Evolutionary conservation across 2,329 filamentous ascomycete species (phyloP).

Genomic region (Xylariaceae sp.): DNA sequence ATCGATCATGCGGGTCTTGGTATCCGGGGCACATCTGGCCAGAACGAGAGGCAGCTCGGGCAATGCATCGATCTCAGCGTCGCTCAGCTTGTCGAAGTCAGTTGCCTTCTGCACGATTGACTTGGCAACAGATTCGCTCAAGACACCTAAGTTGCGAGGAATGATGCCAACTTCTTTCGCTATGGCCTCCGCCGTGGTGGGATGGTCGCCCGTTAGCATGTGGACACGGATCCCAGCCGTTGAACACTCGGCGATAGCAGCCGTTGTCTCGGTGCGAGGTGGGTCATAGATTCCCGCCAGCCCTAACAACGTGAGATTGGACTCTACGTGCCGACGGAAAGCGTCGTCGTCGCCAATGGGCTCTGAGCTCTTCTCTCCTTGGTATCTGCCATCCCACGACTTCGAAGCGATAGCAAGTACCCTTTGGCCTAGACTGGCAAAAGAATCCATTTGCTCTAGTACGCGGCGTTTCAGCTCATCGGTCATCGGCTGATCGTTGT

Average conservation of each 20-base stretch:
- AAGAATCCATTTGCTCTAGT: conserved; percentile 50
- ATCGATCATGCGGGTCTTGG: conserved; percentile 88
- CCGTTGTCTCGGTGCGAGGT: conserved; percentile 74
- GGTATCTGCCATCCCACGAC: conserved; percentile 49
- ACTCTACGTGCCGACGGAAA: conserved; percentile 61
- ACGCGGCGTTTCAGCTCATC: conserved; percentile 48
- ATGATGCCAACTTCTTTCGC: conserved; percentile 77
- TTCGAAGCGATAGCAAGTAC: conserved; percentile 69
- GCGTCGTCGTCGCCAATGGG: conserved; percentile 37
- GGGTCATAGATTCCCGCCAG: conserved; percentile 84
- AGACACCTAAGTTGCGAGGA: conserved; percentile 54
- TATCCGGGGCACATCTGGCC: conserved; percentile 78
- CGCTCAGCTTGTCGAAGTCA: conserved; percentile 73
- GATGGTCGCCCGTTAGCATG: conserved; percentile 83
- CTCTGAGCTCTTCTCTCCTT: conserved; percentile 18
- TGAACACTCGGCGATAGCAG: conserved; percentile 66
- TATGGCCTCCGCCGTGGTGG: conserved; percentile 73
- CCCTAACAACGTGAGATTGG: conserved; percentile 69
- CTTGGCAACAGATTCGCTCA: conserved; percentile 60
- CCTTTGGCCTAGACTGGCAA: conserved; percentile 66
- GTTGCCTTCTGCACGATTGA: conserved; percentile 71
- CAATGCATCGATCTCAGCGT: conserved; percentile 71
- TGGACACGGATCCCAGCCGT: conserved; percentile 73
- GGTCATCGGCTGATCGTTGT: conserved; percentile 42
- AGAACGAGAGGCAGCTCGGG: conserved; percentile 76